A percentile compares a stretch with the other conserved stretches of the same genome.
Conservation (phyloP, 1,284 basidiomycete species). For the Neonothopanus nambi region DNA sequence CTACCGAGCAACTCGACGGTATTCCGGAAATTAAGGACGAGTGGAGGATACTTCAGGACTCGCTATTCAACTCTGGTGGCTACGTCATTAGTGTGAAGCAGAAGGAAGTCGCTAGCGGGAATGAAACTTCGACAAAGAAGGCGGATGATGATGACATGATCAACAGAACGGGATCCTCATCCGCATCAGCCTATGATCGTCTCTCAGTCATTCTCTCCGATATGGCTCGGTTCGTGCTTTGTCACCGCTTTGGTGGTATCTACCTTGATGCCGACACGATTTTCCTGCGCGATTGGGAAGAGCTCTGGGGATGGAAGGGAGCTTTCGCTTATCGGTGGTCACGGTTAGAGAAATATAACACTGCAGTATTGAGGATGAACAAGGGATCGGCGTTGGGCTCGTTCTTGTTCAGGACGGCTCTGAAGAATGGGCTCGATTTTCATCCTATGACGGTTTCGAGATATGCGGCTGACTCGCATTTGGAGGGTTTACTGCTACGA, state of each 20-base stretch:
- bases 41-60: constrained; percentile 60
- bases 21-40: constrained; percentile 70
- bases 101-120: constrained; percentile 31
- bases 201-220: constrained; percentile 77
- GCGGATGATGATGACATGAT: constrained; percentile 50
- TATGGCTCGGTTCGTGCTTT: constrained; percentile 79
- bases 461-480: constrained; percentile 68
- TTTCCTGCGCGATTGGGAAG: constrained; percentile 81
- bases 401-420: constrained; percentile 75
- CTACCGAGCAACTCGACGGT: constrained; percentile 77
- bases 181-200: constrained; percentile 66
- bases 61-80: constrained; percentile 66
- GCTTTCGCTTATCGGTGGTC: constrained; percentile 83
- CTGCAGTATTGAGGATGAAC: constrained; percentile 74
- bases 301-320: constrained; percentile 80
- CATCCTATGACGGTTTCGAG: constrained; percentile 77
- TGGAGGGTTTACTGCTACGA: constrained; percentile 65
- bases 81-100: constrained; percentile 45
- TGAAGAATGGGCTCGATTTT: constrained; percentile 78
- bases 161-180: constrained; percentile 66
- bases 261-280: constrained; percentile 83
- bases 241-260: constrained; percentile 77
- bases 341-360: constrained; percentile 75
- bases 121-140: constrained; percentile 21
- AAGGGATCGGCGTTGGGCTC: constrained; percentile 70